A percentile compares a stretch with the other conserved stretches of the same genome.
Conservation (phyloP, 305 asterid species). For the Fraxinus greggii region DNA sequence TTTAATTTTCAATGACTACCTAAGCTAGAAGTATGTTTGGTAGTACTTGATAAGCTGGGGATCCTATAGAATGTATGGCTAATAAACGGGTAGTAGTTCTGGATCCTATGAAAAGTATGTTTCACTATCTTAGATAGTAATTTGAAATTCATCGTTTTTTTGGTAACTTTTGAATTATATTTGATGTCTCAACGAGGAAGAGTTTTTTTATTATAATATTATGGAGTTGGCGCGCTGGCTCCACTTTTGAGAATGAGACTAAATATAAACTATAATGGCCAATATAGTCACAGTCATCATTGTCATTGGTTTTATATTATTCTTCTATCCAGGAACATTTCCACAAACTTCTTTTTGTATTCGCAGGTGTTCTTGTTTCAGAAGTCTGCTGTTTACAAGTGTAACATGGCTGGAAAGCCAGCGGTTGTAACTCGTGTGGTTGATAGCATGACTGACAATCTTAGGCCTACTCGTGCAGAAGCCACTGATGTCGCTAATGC, state of each 20-base stretch:
- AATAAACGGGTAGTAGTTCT: neutral
- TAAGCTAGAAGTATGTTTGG: neutral
- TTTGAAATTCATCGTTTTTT: neutral
- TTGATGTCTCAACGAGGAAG: neutral
- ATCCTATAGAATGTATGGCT: neutral
- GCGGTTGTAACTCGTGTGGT: conserved; percentile 91
- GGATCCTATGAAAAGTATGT: neutral
- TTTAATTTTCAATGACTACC: neutral
- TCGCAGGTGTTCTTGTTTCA: conserved; percentile 89
- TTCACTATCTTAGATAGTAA: neutral
- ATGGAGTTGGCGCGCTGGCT: neutral
- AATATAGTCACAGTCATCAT: neutral
- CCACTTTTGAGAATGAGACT: neutral
- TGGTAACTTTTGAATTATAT: neutral
- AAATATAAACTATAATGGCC: neutral
- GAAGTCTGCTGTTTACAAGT: conserved; percentile 83
- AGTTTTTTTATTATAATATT: neutral
- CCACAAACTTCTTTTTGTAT: neutral
- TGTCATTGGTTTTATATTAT: neutral
- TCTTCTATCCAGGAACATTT: neutral
- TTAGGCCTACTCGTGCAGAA: conserved; percentile 98
- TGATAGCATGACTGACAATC: conserved; percentile 95
- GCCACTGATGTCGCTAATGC: conserved; percentile 99
- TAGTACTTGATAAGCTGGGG: neutral
- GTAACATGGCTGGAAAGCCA: conserved; percentile 97